Evolutionary conservation across 1,284 basidiomycete species (phyloP).

Genomic region (Veloboletus limbatus): DNA sequence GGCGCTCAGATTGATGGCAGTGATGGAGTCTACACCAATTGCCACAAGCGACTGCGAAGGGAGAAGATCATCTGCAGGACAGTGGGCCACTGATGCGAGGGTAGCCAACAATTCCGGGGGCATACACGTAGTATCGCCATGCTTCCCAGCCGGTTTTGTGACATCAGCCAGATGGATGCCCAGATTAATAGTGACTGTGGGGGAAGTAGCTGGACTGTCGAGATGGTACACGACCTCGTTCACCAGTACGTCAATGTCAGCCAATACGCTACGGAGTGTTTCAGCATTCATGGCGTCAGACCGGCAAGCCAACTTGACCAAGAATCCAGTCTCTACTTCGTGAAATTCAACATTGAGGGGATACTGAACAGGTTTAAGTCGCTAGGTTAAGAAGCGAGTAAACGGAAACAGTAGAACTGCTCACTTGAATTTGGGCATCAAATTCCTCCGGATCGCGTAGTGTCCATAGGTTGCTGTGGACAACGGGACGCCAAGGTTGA

Average conservation of each 20-base stretch:
- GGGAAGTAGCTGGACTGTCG: conserved; percentile 17
- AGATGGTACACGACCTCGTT: conserved; percentile 29
- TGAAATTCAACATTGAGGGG: conserved; percentile 46
- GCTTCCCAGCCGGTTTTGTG: neutral
- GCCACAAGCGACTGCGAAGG: conserved; percentile 38
- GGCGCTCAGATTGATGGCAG: conserved; percentile 46
- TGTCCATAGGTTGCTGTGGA: conserved; percentile 33
- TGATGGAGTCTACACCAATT: conserved; percentile 53
- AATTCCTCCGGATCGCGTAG: conserved; percentile 34
- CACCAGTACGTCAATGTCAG: conserved; percentile 32
- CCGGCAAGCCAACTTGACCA: conserved; percentile 38
- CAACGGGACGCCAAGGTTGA: conserved; percentile 32
- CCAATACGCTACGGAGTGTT: conserved; percentile 27
- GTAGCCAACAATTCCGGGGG: conserved; percentile 20
- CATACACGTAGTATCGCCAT: conserved; percentile 1
- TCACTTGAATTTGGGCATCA: conserved; percentile 43
- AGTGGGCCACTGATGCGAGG: conserved; percentile 25
- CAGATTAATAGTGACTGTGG: neutral
- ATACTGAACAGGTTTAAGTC: conserved; percentile 35
- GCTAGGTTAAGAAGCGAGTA: neutral
- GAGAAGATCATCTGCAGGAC: conserved; percentile 26
- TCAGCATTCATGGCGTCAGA: conserved; percentile 30
- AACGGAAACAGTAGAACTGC: conserved; percentile 1
- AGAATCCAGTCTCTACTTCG: conserved; percentile 34
- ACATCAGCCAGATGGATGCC: neutral